Percentiles rank a stretch among this genome's conserved stretches.
Conservation (phyloP, 2,329 filamentous ascomycete species). For the Paradendryphiella salina region DNA sequence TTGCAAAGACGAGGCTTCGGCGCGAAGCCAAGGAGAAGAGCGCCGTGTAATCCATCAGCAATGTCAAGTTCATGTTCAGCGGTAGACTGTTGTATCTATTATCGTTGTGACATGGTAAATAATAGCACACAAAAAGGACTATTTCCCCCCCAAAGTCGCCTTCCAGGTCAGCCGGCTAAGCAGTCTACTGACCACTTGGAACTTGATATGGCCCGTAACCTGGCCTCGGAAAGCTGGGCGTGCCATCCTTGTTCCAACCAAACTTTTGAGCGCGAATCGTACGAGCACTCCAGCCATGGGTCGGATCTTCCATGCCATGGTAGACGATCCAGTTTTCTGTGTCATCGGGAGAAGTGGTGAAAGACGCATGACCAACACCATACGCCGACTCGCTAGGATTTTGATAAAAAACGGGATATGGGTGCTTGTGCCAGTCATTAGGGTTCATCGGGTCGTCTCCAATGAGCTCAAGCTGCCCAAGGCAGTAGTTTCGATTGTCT, state of each 20-base stretch:
- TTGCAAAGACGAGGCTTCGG: conserved; percentile 42
- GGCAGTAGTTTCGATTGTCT: conserved; percentile 59
- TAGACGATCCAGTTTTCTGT: conserved; percentile 58
- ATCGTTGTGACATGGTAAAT: no score
- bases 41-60: conserved; percentile 21
- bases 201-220: conserved; percentile 54
- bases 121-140: no score
- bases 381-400: conserved; percentile 52
- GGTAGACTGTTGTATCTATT: neutral
- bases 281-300: conserved; percentile 52
- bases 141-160: neutral
- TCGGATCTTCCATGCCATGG: conserved; percentile 56
- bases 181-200: conserved; percentile 34
- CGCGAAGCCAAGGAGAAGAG: conserved; percentile 29
- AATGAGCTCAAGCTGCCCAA: conserved; percentile 55
- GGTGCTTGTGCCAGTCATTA: conserved; percentile 54
- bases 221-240: conserved; percentile 53
- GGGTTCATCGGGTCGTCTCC: conserved; percentile 56
- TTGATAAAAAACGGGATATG: conserved; percentile 55
- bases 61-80: neutral
- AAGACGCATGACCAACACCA: conserved; percentile 57
- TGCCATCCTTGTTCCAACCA: conserved; percentile 54
- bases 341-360: conserved; percentile 54
- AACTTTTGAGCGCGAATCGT: conserved; percentile 57
- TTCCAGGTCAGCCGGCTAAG: no score